Evolutionary conservation across 73 alveolate species (phyloP).

Genomic region (Tetrahymena thermophila): DNA sequence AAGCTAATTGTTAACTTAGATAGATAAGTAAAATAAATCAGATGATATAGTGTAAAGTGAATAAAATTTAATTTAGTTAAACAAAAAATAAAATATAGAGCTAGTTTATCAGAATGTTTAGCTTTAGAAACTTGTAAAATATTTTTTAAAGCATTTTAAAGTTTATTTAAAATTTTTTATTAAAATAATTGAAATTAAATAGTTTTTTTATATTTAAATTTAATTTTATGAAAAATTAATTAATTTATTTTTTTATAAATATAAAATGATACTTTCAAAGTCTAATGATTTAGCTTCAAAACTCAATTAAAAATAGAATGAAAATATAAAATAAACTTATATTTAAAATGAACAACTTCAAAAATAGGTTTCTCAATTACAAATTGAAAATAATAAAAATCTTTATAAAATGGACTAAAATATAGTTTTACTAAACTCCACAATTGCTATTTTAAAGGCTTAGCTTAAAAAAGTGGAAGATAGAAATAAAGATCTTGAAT

Average conservation of each 20-base stretch:
- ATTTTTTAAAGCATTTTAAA: too few relatives aligned
- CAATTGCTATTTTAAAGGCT: not conserved
- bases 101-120: not conserved
- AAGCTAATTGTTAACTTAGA: not conserved
- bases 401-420: not conserved
- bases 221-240: too few relatives aligned
- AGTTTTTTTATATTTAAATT: too few relatives aligned
- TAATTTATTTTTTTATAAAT: not conserved
- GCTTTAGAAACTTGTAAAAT: too few relatives aligned
- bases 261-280: not conserved
- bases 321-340: not conserved
- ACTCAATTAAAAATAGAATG: not conserved
- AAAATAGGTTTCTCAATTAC: not conserved
- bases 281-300: not conserved
- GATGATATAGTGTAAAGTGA: too few relatives aligned
- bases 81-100: not conserved
- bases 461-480: not conserved
- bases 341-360: not conserved
- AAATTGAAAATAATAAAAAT: not conserved
- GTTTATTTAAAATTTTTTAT: too few relatives aligned
- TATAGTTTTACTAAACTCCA: not conserved
- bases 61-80: too few relatives aligned
- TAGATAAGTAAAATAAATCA: too few relatives aligned
- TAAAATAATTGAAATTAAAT: too few relatives aligned
- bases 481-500: not conserved